phyloP scores from a whole-genome alignment of 2,329 filamentous ascomycete species.

The Drechslerella coelobrocha region DNA sequence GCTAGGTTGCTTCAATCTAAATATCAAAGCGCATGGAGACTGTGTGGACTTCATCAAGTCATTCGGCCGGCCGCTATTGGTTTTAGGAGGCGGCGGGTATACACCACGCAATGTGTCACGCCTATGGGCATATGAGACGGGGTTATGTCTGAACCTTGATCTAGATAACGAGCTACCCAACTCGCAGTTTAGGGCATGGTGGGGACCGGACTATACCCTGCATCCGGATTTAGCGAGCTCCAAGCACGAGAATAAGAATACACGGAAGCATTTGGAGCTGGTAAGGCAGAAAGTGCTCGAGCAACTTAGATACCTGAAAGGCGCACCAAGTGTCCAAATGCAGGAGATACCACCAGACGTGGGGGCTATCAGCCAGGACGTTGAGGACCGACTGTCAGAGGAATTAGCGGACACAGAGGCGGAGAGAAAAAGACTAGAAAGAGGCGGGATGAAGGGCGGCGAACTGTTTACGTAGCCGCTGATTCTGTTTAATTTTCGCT shows the following conservation, averaged over 20 bases:
- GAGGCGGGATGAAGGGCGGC: conserved; percentile 19
- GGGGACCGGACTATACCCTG: conserved; percentile 83
- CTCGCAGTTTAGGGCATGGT: conserved; percentile 85
- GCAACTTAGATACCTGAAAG: conserved; percentile 83
- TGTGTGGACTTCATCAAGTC: conserved; percentile 74
- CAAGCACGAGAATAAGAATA: conserved; percentile 77
- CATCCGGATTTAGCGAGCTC: conserved; percentile 89
- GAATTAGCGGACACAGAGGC: conserved; percentile 72
- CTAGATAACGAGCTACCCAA: conserved; percentile 74
- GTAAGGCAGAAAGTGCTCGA: conserved; percentile 81
- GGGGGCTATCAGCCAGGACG: conserved; percentile 60
- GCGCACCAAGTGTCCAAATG: conserved; percentile 86
- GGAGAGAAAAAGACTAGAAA: conserved; percentile 42
- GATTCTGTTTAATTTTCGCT: no score
- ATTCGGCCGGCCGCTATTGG: conserved; percentile 70
- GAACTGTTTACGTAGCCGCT: conserved; percentile 37
- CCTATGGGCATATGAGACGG: conserved; percentile 73
- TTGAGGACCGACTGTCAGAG: conserved; percentile 70
- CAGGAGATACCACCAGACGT: conserved; percentile 61
- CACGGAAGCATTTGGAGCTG: conserved; percentile 74
- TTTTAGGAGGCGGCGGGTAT: conserved; percentile 72
- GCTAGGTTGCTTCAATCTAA: conserved; percentile 73
- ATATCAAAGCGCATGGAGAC: conserved; percentile 74
- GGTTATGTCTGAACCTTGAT: conserved; percentile 67
- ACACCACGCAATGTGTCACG: conserved; percentile 71